These are phyloP conservation scores for Alternaria alternata DNA, from an alignment of 2,329 filamentous ascomycete species.

Conservation along the genomic window DNA sequence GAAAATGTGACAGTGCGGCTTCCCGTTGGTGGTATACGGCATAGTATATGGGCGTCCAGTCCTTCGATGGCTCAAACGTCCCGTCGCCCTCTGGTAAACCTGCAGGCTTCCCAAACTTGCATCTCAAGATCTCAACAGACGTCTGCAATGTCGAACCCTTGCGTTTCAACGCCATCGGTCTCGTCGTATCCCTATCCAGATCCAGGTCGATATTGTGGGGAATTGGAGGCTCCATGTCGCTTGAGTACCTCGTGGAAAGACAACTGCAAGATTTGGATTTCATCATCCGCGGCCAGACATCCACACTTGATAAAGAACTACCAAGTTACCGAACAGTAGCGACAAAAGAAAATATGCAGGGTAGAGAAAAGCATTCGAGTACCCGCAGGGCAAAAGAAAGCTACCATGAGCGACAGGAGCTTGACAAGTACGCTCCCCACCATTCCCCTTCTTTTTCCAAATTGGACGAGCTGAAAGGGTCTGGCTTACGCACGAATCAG, in stretches of 20 bases:
- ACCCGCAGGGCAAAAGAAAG: conserved; percentile 5
- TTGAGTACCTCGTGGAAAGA: conserved; percentile 20
- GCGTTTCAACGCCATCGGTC: conserved; percentile 18
- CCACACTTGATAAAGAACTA: conserved; percentile 8
- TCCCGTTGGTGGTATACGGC: conserved; percentile 44
- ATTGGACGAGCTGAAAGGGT: conserved; percentile 1
- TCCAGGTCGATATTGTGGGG: conserved; percentile 26
- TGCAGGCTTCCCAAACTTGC: conserved; percentile 37
- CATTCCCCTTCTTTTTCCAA: conserved; percentile 7
- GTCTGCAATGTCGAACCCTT: conserved; percentile 41
- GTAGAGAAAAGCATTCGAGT: conserved; percentile 3
- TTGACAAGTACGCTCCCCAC: conserved; percentile 12
- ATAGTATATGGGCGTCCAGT: conserved; percentile 44
- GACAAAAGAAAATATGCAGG: conserved; percentile 9
- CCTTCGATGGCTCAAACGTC: conserved; percentile 31
- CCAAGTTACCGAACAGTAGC: background rate
- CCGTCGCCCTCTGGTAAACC: conserved; percentile 10
- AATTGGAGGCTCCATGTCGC: conserved; percentile 25
- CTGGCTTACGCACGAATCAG: conserved; percentile 22
- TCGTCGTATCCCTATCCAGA: conserved; percentile 14
- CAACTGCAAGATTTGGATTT: conserved; percentile 32
- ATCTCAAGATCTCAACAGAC: conserved; percentile 42
- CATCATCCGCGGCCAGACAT: conserved; percentile 12
- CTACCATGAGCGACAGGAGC: conserved; percentile 3
- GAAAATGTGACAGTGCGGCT: conserved; percentile 43